Evolutionary conservation across 2,329 filamentous ascomycete genomes (phyloP).

Genomic region (Leptographium procerum): DNA sequence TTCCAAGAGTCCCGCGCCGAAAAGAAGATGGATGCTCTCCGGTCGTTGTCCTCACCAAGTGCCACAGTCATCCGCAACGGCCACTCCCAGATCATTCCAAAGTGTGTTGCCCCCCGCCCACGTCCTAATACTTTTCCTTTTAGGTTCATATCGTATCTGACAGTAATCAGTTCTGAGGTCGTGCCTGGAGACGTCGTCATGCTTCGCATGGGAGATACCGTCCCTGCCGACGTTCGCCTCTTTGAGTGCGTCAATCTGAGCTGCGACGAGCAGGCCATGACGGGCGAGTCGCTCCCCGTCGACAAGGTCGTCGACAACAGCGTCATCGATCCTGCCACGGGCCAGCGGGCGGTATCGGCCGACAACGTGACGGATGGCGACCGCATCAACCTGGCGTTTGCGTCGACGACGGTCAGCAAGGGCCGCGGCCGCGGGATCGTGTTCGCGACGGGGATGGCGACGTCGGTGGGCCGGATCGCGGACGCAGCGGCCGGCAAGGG

Average conservation of each 20-base stretch:
- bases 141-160: no score
- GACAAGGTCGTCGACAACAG: conserved; percentile 49
- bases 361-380: conserved; percentile 55
- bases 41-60: conserved; percentile 50
- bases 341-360: conserved; percentile 30
- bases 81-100: conserved; percentile 43
- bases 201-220: conserved; percentile 60
- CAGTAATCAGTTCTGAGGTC: conserved; percentile 38
- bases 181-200: conserved; percentile 62
- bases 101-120: conserved; percentile 34
- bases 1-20: conserved; percentile 54
- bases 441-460: conserved; percentile 61
- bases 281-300: conserved; percentile 64
- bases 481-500: conserved; percentile 45
- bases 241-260: conserved; percentile 68
- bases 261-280: conserved; percentile 68
- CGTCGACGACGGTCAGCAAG: conserved; percentile 61
- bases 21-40: conserved; percentile 54
- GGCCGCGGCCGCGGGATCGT: conserved; percentile 64
- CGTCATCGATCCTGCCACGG: conserved; percentile 32
- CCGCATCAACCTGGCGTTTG: conserved; percentile 63
- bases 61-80: conserved; percentile 51
- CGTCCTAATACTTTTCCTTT: no score
- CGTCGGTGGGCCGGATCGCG: conserved; percentile 68
- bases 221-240: conserved; percentile 60